Evolutionary conservation across 345 rosid genomes (phyloP).

Genomic region (Boechera stricta): DNA sequence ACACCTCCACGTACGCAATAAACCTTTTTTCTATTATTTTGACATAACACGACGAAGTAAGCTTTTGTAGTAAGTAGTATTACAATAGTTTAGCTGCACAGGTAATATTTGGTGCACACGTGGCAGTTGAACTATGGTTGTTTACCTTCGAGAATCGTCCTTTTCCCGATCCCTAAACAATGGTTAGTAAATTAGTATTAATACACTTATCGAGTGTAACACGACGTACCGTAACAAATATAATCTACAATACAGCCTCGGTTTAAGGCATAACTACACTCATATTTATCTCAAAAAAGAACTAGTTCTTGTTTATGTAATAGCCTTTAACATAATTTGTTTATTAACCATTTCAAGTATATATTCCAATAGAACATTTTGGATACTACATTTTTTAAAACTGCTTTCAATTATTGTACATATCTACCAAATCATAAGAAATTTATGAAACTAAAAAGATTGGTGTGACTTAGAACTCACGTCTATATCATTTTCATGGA

Average conservation of each 20-base stretch:
- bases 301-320: background rate
- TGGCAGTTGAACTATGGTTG: conserved; percentile 16
- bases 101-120: conserved; percentile 32
- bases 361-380: background rate
- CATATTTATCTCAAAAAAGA: background rate
- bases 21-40: background rate
- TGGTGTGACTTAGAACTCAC: conserved; percentile 44
- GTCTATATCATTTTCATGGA: conserved; percentile 42
- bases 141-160: conserved; percentile 35
- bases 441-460: conserved; percentile 27
- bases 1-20: conserved; percentile 34
- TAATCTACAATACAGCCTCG: conserved; percentile 9
- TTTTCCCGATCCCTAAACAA: conserved; percentile 40
- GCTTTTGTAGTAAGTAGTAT: conserved; percentile 25
- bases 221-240: conserved; percentile 43
- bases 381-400: background rate
- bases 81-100: conserved; percentile 29
- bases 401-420: background rate
- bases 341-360: background rate
- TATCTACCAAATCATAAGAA: background rate
- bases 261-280: background rate
- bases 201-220: conserved; percentile 37
- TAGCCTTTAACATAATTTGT: background rate
- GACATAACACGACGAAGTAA: conserved; percentile 40
- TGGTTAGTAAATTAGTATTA: background rate